Evolutionary conservation across 2,329 filamentous ascomycete genomes (phyloP).

Genomic region (Venturia nashicola): DNA sequence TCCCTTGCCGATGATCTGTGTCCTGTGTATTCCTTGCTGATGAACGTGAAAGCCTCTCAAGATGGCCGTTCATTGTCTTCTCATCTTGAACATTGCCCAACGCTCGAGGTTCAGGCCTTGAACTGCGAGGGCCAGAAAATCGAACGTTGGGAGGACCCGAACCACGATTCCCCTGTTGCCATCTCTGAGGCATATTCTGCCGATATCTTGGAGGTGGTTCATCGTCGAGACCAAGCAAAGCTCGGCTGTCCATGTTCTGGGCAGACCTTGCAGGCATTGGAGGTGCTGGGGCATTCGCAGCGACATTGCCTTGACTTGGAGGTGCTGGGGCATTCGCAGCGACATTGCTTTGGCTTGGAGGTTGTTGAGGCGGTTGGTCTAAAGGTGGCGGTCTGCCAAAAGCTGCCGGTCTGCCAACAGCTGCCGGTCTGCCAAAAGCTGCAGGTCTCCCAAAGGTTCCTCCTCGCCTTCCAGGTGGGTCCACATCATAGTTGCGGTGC

Average conservation of each 20-base stretch:
- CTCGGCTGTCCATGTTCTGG: not conserved
- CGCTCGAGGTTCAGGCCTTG: not conserved
- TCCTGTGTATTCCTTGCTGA: not conserved
- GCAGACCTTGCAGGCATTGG: not conserved
- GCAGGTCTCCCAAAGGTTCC: not conserved
- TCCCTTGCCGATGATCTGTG: not conserved
- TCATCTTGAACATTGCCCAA: slow-evolving; percentile 1
- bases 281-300: not conserved
- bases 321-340: not conserved
- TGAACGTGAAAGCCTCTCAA: not conserved
- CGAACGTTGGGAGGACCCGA: not conserved
- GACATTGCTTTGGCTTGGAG: not conserved
- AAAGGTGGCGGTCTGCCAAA: not conserved
- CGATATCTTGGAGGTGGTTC: not conserved
- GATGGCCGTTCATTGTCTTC: not conserved
- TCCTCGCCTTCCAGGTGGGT: not conserved
- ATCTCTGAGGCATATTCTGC: not conserved
- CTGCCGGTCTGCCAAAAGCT: not conserved
- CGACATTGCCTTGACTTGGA: not conserved
- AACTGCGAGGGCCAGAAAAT: not conserved
- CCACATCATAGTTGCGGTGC: not conserved
- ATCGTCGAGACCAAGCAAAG: not conserved
- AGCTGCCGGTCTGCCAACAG: not conserved
- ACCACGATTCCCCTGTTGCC: not conserved
- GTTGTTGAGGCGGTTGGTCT: not conserved